phyloP scores from a whole-genome alignment of 2,329 filamentous ascomycete species.

The Hymenoscyphus repandus region DNA sequence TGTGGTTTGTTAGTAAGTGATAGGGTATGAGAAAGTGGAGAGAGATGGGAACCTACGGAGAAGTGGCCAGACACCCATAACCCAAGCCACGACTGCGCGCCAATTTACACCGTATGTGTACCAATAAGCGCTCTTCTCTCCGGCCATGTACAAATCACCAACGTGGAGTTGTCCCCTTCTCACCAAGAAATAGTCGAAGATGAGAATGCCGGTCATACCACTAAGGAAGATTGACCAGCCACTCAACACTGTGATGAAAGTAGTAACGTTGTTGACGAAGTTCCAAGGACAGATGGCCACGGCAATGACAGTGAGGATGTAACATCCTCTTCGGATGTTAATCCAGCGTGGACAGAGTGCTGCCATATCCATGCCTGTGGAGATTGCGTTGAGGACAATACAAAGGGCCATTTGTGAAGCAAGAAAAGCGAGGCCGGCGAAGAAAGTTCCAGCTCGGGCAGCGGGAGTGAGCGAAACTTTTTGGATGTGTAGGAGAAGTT shows the following conservation, averaged over 20 bases:
- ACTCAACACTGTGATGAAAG: slow-evolving; percentile 35
- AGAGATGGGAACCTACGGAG: slow-evolving; percentile 22
- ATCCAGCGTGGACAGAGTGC: slow-evolving; percentile 47
- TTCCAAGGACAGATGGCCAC: slow-evolving; percentile 47
- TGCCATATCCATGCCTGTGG: slow-evolving; percentile 50
- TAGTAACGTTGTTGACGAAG: slow-evolving; percentile 38
- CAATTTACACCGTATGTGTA: slow-evolving; percentile 31
- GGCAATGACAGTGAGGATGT: slow-evolving; percentile 41
- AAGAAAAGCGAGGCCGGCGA: slow-evolving; percentile 40
- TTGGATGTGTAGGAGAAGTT: slow-evolving; percentile 42
- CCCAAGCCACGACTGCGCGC: slow-evolving; percentile 26
- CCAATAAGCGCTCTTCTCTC: slow-evolving; percentile 25
- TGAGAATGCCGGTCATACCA: slow-evolving; percentile 43
- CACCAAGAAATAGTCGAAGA: slow-evolving; percentile 39
- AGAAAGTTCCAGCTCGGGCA: slow-evolving; percentile 41
- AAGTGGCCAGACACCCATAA: slow-evolving; percentile 26
- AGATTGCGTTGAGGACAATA: slow-evolving; percentile 43
- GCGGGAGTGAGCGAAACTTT: slow-evolving; percentile 37
- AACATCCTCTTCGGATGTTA: slow-evolving; percentile 50
- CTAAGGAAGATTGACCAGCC: slow-evolving; percentile 40
- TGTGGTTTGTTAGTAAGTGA: not conserved
- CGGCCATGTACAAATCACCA: slow-evolving; percentile 28
- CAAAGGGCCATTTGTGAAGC: slow-evolving; percentile 42
- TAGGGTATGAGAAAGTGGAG: not conserved
- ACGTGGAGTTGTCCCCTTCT: slow-evolving; percentile 30